Evolutionary conservation across 306 rosid genomes (phyloP).

Genomic region (Cucurbita ficifolia): DNA sequence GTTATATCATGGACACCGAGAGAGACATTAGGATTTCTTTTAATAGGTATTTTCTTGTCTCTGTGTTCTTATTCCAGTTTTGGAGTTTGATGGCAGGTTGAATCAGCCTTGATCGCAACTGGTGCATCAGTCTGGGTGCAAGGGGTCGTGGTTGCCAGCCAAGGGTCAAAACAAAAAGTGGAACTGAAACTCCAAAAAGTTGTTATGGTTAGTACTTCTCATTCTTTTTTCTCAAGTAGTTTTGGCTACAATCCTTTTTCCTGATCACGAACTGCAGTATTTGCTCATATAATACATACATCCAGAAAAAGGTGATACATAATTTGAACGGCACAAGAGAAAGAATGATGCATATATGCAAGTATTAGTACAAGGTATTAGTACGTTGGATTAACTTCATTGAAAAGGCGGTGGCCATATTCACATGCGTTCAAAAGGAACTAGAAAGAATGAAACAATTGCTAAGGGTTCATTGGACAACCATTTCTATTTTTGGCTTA

Average conservation of each 20-base stretch:
- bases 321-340: background rate
- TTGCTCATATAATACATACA: background rate
- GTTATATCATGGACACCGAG: background rate
- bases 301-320: background rate
- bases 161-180: constrained; percentile 82
- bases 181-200: constrained; percentile 77
- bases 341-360: background rate
- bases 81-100: constrained; percentile 49
- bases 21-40: background rate
- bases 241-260: background rate
- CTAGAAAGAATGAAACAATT: background rate
- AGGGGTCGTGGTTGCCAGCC: constrained; percentile 66
- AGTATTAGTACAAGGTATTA: background rate
- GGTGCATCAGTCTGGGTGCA: constrained; percentile 91
- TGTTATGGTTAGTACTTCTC: constrained; percentile 50
- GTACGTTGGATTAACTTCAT: background rate
- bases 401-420: background rate
- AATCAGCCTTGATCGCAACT: constrained; percentile 55
- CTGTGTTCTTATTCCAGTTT: constrained; percentile 19
- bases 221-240: background rate
- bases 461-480: background rate
- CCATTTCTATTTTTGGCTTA: background rate
- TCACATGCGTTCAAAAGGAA: background rate
- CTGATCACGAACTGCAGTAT: background rate
- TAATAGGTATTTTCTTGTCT: constrained; percentile 6